Evolutionary conservation across 2,329 filamentous ascomycete genomes (phyloP).

Genomic region (Sordariomycetes sp.): DNA sequence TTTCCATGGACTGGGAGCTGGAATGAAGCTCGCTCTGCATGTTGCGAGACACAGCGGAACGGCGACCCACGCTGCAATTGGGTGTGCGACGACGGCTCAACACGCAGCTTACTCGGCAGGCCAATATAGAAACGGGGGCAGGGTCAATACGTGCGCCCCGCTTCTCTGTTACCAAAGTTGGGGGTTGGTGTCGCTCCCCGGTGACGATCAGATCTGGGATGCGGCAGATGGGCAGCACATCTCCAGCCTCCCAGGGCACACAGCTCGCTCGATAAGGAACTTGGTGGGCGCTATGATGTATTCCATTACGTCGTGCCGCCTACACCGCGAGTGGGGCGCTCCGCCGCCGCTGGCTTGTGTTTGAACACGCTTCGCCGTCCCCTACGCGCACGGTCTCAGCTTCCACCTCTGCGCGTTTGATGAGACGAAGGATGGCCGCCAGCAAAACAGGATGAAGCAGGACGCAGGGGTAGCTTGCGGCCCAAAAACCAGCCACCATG

Average conservation of each 20-base stretch:
- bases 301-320: background rate
- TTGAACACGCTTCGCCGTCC: background rate
- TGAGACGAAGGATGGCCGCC: background rate
- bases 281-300: background rate
- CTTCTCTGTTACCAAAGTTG: background rate
- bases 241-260: background rate
- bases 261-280: background rate
- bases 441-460: background rate
- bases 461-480: background rate
- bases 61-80: background rate
- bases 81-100: background rate
- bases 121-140: background rate
- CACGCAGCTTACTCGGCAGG: background rate
- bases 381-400: background rate
- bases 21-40: background rate
- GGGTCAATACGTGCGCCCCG: background rate
- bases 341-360: background rate
- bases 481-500: background rate
- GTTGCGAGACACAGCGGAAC: background rate
- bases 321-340: background rate
- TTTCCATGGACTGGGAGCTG: background rate
- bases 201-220: background rate
- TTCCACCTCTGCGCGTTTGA: background rate
- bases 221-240: background rate
- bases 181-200: background rate